Percentiles rank a stretch among this genome's conserved stretches.
These are phyloP conservation scores for Nemania serpens DNA, from an alignment of 2,329 filamentous ascomycete genomes.

Conservation along the genomic window DNA sequence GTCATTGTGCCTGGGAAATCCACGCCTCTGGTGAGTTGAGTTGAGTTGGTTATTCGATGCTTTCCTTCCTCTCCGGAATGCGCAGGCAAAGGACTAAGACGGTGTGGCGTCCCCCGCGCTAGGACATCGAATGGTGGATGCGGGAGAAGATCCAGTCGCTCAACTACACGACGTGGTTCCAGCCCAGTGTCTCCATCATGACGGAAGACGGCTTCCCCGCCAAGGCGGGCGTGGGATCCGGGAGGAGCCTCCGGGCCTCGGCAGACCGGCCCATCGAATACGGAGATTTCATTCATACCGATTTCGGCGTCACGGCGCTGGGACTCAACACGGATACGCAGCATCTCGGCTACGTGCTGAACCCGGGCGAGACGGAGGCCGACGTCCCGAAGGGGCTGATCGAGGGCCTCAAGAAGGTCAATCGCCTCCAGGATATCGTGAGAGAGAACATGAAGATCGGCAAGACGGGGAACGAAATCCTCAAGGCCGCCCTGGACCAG, in stretches of 20 bases:
- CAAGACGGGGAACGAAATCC: conserved; percentile 50
- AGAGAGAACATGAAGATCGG: conserved; percentile 50
- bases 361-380: conserved; percentile 47
- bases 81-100: not conserved
- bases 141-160: conserved; percentile 53
- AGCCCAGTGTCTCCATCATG: conserved; percentile 51
- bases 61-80: not conserved
- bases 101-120: not conserved
- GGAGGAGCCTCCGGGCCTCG: conserved; percentile 27
- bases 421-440: conserved; percentile 55
- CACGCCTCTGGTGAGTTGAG: conserved; percentile 43
- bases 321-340: conserved; percentile 57
- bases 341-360: conserved; percentile 54
- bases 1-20: conserved; percentile 50
- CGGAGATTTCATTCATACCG: conserved; percentile 54
- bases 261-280: conserved; percentile 44
- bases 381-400: conserved; percentile 49
- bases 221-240: conserved; percentile 3
- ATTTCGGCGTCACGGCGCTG: conserved; percentile 54
- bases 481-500: conserved; percentile 45
- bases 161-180: conserved; percentile 59
- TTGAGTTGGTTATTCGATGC: not conserved
- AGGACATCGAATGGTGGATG: conserved; percentile 58
- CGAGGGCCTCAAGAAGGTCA: conserved; percentile 51
- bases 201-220: conserved; percentile 36